Evolutionary conservation across 805 yeast species (phyloP), one percentile per base, ranked within the genome.

Genomic region (Scheffersomyces amazonensis): DNA sequence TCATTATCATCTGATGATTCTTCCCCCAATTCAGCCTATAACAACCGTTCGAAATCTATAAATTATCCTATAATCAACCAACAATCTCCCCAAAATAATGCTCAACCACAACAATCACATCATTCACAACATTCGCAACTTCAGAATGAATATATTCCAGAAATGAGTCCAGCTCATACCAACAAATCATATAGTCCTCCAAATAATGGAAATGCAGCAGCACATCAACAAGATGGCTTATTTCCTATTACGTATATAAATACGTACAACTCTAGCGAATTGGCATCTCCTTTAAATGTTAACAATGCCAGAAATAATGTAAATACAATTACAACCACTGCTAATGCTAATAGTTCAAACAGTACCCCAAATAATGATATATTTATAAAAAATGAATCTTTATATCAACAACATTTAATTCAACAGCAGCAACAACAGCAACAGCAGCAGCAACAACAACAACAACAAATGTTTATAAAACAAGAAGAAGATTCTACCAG

Each of bases 1-100:
- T 13, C 17, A 5, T 27, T 27, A 27, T 27, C 30, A 27, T 27
- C 30, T 5, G 30, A 27, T 27, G 18, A 20, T 17, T 15, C 20
- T 22, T 33, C 27, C 4, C 24, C 34, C n/a, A 28, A 21, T 22
- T 15, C 4, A 29, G 5, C 15, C 4, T 17, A 19, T 18, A 34
- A 22, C 23, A 33, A 32, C 17, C 36, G 25, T 4, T 17, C 31
- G 15, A 37, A 32, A 20, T 30, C 32, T 5, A 27, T 27, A n/a
- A n/a, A 27, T 13, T 27, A 13, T 27, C 30, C 30, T 13, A 23
- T 23, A 23, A 27, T 27, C 4, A 7, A n/a, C 5, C 25, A 17
- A 32, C 35, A 17, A 17, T 31, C 13, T 11, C 29, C 20, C 15
- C n/a, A n/a, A n/a, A n/a, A n/a, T n/a, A n/a, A n/a, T n/a, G n/a